Percentiles rank a stretch among this genome's conserved stretches.
Evolutionary conservation across 2,329 filamentous ascomycete species (phyloP).

Genomic region (Paradendryphiella salina): DNA sequence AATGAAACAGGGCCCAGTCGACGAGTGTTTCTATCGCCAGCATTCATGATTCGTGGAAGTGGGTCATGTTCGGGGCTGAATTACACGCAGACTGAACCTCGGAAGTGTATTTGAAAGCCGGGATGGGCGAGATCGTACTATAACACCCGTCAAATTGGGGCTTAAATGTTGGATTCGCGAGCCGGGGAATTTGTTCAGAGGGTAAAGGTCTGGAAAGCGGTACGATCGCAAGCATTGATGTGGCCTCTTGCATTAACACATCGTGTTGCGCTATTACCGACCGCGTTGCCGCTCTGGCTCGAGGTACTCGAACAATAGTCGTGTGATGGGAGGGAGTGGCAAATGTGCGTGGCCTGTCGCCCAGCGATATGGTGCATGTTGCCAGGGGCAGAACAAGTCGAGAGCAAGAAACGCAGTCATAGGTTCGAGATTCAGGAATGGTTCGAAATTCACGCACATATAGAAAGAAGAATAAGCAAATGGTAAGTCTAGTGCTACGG

Average conservation of each 20-base stretch:
- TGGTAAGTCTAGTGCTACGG: neutral
- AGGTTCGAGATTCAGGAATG: neutral
- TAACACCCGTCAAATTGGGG: neutral
- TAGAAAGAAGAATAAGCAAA: neutral
- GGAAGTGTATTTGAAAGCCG: neutral
- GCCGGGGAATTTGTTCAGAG: neutral
- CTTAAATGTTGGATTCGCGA: neutral
- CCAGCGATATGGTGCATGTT: neutral
- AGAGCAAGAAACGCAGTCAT: neutral
- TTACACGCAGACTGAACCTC: neutral
- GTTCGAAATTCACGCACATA: neutral
- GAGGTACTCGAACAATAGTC: neutral
- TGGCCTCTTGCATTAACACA: neutral
- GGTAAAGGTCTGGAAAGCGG: too few relatives aligned
- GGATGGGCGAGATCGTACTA: neutral
- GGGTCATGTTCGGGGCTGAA: neutral
- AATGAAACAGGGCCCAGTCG: neutral
- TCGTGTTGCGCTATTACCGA: neutral
- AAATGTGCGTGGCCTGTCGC: neutral
- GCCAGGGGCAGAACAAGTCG: neutral
- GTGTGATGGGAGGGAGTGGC: neutral
- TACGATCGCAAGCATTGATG: neutral
- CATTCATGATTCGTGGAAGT: neutral
- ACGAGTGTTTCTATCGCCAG: neutral
- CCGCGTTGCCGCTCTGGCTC: neutral